These are phyloP conservation scores for Chrysoporthe deuterocubensis DNA, from an alignment of 2,329 filamentous ascomycete species.

Conservation along the genomic window DNA sequence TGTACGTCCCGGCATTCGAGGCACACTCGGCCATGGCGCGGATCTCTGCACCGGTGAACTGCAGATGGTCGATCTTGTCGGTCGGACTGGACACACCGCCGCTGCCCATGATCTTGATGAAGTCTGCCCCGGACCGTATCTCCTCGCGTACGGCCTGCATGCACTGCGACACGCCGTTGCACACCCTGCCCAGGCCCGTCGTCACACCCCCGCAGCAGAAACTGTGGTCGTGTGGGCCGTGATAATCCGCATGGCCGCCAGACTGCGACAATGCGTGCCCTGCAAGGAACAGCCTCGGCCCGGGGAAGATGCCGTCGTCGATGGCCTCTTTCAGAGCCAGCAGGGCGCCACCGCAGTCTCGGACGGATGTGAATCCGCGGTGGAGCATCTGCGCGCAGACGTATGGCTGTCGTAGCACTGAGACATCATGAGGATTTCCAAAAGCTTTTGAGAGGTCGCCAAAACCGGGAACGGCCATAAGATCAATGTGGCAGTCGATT, in stretches of 20 bases:
- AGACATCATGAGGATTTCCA: conserved; percentile 35
- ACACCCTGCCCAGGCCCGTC: conserved; percentile 44
- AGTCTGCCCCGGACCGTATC: conserved; percentile 54
- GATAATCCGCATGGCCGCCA: conserved; percentile 56
- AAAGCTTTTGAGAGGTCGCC: conserved; percentile 31
- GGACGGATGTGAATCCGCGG: conserved; percentile 56
- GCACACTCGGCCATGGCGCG: conserved; percentile 54
- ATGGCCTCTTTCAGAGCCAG: conserved; percentile 54
- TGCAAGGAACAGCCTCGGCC: conserved; percentile 55
- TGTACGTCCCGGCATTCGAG: conserved; percentile 50
- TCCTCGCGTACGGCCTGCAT: conserved; percentile 54
- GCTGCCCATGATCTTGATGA: conserved; percentile 61
- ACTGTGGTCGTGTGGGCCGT: conserved; percentile 45
- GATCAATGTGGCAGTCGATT: conserved; percentile 34
- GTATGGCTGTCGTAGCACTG: conserved; percentile 46
- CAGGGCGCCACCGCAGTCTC: conserved; percentile 57
- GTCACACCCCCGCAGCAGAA: conserved; percentile 51
- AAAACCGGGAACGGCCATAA: conserved; percentile 34
- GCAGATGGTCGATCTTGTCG: conserved; percentile 53
- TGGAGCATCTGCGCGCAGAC: conserved; percentile 51
- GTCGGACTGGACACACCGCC: conserved; percentile 58
- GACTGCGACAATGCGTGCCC: conserved; percentile 55
- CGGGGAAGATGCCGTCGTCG: conserved; percentile 51
- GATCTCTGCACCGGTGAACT: conserved; percentile 58
- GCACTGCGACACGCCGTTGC: conserved; percentile 55